A percentile compares a stretch with the other conserved stretches of the same genome.
Conservation (phyloP, 2,329 filamentous ascomycete genomes). For the Curvularia spicifera region DNA sequence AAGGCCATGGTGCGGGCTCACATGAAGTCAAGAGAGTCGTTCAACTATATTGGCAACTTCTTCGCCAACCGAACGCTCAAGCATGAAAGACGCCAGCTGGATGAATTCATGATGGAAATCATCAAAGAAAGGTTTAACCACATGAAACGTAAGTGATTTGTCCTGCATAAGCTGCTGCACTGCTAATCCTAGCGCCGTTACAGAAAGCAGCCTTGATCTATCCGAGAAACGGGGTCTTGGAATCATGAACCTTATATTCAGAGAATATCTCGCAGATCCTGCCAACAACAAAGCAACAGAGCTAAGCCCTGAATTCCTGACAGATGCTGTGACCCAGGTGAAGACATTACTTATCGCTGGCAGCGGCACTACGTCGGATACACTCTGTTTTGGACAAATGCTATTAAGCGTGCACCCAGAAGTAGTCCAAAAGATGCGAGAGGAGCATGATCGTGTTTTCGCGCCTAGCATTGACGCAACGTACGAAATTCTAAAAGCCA, state of each 20-base stretch:
- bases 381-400: conserved; percentile 41
- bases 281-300: conserved; percentile 21
- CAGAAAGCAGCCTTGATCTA: conserved; percentile 42
- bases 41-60: conserved; percentile 29
- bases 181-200: neutral
- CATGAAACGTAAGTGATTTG: conserved; percentile 16
- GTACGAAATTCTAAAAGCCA: conserved; percentile 49
- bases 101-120: conserved; percentile 42
- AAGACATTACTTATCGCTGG: conserved; percentile 54
- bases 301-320: conserved; percentile 46
- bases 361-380: conserved; percentile 52
- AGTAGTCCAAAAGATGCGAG: conserved; percentile 41
- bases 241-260: conserved; percentile 45
- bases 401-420: conserved; percentile 39
- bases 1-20: conserved; percentile 24
- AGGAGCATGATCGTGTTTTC: conserved; percentile 62
- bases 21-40: conserved; percentile 23
- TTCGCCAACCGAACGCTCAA: conserved; percentile 18
- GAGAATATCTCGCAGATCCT: conserved; percentile 34
- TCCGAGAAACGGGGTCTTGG: conserved; percentile 45
- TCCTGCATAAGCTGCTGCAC: neutral
- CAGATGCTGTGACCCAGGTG: conserved; percentile 45
- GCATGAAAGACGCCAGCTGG: conserved; percentile 31
- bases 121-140: conserved; percentile 48
- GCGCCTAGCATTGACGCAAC: conserved; percentile 51